phyloP scores from a whole-genome alignment of 2,329 filamentous ascomycete species.

The Colletotrichum truncatum region DNA sequence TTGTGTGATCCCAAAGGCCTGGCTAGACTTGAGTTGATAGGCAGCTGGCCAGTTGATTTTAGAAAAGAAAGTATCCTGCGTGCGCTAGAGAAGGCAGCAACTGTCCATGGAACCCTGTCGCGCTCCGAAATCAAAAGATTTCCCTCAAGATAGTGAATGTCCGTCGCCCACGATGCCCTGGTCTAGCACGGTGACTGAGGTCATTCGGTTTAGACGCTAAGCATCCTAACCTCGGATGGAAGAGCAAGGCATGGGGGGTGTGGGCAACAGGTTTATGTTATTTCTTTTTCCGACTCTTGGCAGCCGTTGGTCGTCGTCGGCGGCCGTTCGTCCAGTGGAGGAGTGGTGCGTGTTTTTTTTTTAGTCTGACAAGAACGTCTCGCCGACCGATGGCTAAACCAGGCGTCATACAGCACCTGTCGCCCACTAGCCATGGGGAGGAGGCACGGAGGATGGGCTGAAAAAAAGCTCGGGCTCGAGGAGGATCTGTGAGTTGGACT shows the following conservation, averaged over 20 bases:
- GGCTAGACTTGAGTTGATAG: not conserved
- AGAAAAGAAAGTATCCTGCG: not conserved
- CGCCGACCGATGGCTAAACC: constrained; percentile 8
- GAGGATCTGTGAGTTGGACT: constrained; percentile 14
- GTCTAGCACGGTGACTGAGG: not conserved
- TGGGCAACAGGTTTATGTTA: not conserved
- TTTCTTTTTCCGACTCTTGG: constrained; percentile 26
- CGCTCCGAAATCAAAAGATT: not conserved
- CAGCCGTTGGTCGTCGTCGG: constrained; percentile 27
- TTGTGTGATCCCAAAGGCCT: too few species aligned
- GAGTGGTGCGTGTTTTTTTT: constrained; percentile 15
- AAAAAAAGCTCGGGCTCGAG: constrained; percentile 18
- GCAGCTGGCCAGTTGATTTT: not conserved
- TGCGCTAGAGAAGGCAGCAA: not conserved
- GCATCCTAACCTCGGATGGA: not conserved
- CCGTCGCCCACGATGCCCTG: not conserved
- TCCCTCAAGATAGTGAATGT: not conserved
- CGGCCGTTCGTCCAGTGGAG: constrained; percentile 3
- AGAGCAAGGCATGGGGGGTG: not conserved
- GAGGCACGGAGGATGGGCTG: constrained; percentile 1
- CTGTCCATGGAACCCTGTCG: not conserved
- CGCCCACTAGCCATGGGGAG: not conserved
- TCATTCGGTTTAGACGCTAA: not conserved
- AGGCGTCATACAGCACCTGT: not conserved
- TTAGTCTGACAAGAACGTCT: constrained; percentile 12